phyloP scores from a whole-genome alignment of 202 grass and related monocot genomes.

The Eragrostis tef region DNA sequence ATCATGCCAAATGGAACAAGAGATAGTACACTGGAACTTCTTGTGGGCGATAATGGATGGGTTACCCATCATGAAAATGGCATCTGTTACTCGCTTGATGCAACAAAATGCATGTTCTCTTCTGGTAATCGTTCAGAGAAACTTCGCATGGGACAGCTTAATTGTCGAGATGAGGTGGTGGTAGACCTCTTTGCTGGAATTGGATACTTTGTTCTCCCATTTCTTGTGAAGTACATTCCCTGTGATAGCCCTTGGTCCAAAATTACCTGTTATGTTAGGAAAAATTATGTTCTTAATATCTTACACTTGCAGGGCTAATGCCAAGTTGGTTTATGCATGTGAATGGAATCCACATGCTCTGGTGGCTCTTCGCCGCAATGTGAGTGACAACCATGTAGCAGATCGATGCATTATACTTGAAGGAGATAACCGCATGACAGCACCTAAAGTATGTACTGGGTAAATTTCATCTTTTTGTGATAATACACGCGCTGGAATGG shows the following conservation, averaged over 20 bases:
- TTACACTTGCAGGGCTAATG: constrained; percentile 68
- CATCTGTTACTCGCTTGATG: constrained; percentile 87
- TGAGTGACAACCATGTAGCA: constrained; percentile 67
- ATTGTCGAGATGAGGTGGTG: constrained; percentile 81
- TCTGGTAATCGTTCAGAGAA: constrained; percentile 95
- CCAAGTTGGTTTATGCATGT: constrained; percentile 94
- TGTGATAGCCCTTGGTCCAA: neutral
- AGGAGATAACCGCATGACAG: constrained; percentile 84
- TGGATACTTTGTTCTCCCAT: constrained; percentile 93
- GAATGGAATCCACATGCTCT: constrained; percentile 94
- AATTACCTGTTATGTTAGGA: no score
- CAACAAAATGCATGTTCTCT: constrained; percentile 98
- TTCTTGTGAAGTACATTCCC: constrained; percentile 87
- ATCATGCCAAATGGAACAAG: constrained; percentile 85
- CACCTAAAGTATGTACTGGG: constrained; percentile 71
- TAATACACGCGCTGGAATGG: constrained; percentile 17
- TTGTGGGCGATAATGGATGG: constrained; percentile 76
- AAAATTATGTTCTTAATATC: constrained; percentile 36
- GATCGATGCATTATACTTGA: constrained; percentile 85
- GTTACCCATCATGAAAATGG: constrained; percentile 85
- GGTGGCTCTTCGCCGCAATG: constrained; percentile 71
- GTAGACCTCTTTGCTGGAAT: constrained; percentile 97
- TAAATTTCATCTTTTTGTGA: constrained; percentile 9
- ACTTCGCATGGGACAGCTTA: constrained; percentile 73
- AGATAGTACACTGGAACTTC: constrained; percentile 90